Base-by-base conservation (phyloP, 257 asterid genomes). In the Solanum gandarillasii region DNA sequence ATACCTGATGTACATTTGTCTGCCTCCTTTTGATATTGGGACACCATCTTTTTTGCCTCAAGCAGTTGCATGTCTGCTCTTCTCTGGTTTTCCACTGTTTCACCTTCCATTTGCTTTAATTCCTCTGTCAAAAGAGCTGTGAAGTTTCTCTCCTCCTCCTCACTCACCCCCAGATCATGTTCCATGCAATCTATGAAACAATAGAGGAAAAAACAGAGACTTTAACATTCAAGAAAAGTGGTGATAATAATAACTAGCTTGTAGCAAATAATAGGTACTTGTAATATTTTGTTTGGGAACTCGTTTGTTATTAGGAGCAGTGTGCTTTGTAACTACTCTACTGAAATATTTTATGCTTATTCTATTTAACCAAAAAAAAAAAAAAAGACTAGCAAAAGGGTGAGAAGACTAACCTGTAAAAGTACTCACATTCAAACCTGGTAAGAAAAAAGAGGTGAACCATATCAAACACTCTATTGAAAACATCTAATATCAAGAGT, bases 1-100 rank as follows among this genome's bases (percentile, higher is more conserved):
- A 92, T 90, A 12, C 94, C 95, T 14, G 92, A 88, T 39, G 89
- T 92, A 92, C 96, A 94, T 90, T 94, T 94, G 70, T 90, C 93
- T 52, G 94, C 94, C 86, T 94, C 94, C 88, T 87, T 91, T 87
- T 93, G 94, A 86, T 89, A 94, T 60, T 90, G 94, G 2, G 88
- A 88, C 16, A 91, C 89, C 90, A 93, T 87, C 83, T 58, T 91
- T 88, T 86, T 90, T 86, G 87, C 93, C 90, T 88, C 92, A 6
- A 86, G 36, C 12, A 86, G 60, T 48, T 71, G 73, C 84, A 32
- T 58, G 13, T 86, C 89, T 35, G 87, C 89, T 32, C 32, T 83
- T 74, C 46, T 83, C 43, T 87, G 87, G 18, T 67, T 87, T 82
- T 82, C 89, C 7, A 11, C 29, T 38, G 86, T 75, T 70, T 87